These are phyloP conservation scores for Brettanomyces custersianus DNA, from an alignment of 805 yeast species.

Conservation along the genomic window DNA sequence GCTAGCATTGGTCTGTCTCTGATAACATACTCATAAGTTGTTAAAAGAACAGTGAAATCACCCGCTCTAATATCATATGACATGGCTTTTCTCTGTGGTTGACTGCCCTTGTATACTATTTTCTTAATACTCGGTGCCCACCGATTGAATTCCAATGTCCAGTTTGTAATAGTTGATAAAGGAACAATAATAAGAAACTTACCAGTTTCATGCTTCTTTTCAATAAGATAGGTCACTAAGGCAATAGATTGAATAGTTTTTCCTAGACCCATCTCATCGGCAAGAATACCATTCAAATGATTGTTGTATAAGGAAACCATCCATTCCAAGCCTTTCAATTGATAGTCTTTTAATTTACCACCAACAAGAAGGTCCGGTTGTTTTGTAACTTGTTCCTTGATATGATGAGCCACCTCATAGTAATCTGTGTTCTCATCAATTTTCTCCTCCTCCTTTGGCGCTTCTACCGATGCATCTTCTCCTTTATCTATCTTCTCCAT, in stretches of 20 bases:
- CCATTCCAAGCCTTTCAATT: constrained; percentile 55
- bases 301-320: constrained; percentile 57
- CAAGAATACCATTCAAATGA: constrained; percentile 53
- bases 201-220: constrained; percentile 53
- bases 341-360: constrained; percentile 74
- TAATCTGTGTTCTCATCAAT: constrained; percentile 57
- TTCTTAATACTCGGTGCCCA: constrained; percentile 80
- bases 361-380: constrained; percentile 71
- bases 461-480: constrained; percentile 8
- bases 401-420: constrained; percentile 72
- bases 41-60: constrained; percentile 65
- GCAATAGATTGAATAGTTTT: constrained; percentile 74
- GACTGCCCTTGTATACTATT: constrained; percentile 71
- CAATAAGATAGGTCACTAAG: constrained; percentile 60
- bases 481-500: constrained; percentile 21
- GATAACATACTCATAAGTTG: constrained; percentile 77
- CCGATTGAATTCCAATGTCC: constrained; percentile 79
- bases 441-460: constrained; percentile 16
- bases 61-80: constrained; percentile 59
- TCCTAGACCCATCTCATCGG: constrained; percentile 65
- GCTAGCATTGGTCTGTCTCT: constrained; percentile 64
- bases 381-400: constrained; percentile 53
- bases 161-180: constrained; percentile 72
- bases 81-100: constrained; percentile 56
- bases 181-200: constrained; percentile 79